Evolutionary conservation across 208 protist genomes (phyloP).

Genomic region (Entamoeba invadens): DNA sequence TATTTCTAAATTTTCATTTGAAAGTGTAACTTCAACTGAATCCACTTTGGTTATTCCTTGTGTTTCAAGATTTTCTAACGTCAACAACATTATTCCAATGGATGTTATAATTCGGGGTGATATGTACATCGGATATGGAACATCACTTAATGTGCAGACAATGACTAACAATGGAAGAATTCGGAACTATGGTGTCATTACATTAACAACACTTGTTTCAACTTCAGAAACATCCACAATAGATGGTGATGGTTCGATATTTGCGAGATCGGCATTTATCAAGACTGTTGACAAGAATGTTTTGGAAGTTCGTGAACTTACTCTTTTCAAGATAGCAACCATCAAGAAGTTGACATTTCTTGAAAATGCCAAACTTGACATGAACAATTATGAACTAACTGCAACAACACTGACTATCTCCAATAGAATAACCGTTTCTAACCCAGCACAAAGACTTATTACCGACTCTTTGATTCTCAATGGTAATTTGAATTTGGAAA

Average conservation of each 20-base stretch:
- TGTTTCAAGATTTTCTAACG: neutral
- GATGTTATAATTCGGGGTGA: neutral
- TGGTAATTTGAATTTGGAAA: too few species aligned
- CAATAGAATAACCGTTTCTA: too few species aligned
- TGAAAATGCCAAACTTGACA: too few species aligned
- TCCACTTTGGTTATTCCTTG: neutral
- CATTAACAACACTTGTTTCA: neutral
- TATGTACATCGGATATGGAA: neutral
- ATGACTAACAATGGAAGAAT: neutral
- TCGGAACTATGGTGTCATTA: neutral
- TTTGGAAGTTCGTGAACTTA: too few species aligned
- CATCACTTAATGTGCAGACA: neutral
- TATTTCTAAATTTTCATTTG: neutral
- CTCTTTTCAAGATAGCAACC: too few species aligned
- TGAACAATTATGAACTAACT: too few species aligned
- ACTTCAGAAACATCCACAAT: neutral
- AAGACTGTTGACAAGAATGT: too few species aligned
- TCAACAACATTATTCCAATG: neutral
- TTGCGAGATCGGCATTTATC: too few species aligned
- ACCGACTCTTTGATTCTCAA: too few species aligned
- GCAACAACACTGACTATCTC: too few species aligned
- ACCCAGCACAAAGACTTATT: too few species aligned
- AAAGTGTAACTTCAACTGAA: neutral
- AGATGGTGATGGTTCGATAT: neutral
- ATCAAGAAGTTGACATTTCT: too few species aligned